These are phyloP conservation scores for Mortierella sp. DNA, from an alignment of 371 early-diverging fungal genomes.

Conservation along the genomic window DNA sequence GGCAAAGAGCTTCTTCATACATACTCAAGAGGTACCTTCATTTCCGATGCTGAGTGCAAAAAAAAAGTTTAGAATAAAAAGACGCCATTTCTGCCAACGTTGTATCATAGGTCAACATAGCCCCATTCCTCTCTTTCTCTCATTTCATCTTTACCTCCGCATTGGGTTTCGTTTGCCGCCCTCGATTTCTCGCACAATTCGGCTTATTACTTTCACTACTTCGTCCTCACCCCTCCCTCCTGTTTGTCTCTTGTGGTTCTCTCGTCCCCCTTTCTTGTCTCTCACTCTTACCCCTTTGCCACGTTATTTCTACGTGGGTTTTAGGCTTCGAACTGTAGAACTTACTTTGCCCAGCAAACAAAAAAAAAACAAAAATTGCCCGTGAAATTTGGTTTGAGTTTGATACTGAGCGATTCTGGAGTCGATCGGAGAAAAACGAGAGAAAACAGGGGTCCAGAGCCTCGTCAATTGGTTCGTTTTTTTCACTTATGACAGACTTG, in stretches of 20 bases:
- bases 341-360: not conserved
- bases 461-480: not conserved
- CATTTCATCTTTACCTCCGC: not conserved
- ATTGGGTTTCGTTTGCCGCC: too few species aligned
- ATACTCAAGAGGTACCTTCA: not conserved
- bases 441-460: not conserved
- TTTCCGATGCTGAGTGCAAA: not conserved
- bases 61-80: constrained; percentile 10
- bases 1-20: too few species aligned
- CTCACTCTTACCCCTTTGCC: too few species aligned
- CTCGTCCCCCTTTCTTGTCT: too few species aligned
- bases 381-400: not conserved
- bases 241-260: too few species aligned
- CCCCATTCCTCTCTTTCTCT: not conserved
- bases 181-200: too few species aligned
- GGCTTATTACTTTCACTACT: too few species aligned
- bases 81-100: not conserved
- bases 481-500: not conserved
- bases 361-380: not conserved
- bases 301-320: not conserved
- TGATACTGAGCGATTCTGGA: not conserved
- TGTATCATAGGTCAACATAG: not conserved
- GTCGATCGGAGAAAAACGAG: not conserved
- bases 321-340: not conserved
- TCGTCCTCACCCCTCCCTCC: too few species aligned